Evolutionary conservation across 805 yeast species (phyloP).

Genomic region (Soucietia sequanensis): DNA sequence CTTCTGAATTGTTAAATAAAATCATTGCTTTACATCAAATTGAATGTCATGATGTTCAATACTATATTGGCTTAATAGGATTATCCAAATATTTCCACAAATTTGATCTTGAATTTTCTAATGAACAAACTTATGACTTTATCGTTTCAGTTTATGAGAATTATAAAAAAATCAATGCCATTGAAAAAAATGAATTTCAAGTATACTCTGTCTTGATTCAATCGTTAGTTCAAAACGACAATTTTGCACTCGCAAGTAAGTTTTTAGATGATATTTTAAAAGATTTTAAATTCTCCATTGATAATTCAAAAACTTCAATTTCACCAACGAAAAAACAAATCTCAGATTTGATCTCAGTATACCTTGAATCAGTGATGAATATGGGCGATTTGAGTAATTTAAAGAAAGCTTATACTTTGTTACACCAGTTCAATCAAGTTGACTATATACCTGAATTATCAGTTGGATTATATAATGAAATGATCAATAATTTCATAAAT

Average conservation of each 20-base stretch:
- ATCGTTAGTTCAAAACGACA: slow-evolving; percentile 50
- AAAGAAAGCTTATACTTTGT: slow-evolving; percentile 21
- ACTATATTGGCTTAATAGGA: slow-evolving; percentile 37
- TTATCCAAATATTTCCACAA: slow-evolving; percentile 23
- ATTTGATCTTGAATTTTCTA: slow-evolving; percentile 12
- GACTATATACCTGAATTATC: slow-evolving; percentile 36
- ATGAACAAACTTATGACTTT: slow-evolving; percentile 22
- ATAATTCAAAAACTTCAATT: slow-evolving; percentile 3
- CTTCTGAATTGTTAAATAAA: slow-evolving; percentile 12
- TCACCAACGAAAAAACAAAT: slow-evolving; percentile 24
- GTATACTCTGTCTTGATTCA: slow-evolving; percentile 54
- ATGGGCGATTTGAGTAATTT: slow-evolving; percentile 11
- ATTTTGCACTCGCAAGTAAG: slow-evolving; percentile 50
- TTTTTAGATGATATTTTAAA: slow-evolving; percentile 55
- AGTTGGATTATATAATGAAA: slow-evolving; percentile 25
- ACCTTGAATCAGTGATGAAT: slow-evolving; percentile 27
- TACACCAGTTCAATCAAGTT: slow-evolving; percentile 26
- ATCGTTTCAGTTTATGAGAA: slow-evolving; percentile 26
- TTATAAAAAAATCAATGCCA: slow-evolving; percentile 27
- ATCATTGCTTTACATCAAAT: slow-evolving; percentile 34
- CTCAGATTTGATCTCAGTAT: slow-evolving; percentile 43
- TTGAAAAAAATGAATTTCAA: slow-evolving; percentile 11
- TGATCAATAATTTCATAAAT: slow-evolving; percentile 25
- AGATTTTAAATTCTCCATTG: slow-evolving; percentile 35
- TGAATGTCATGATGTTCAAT: slow-evolving; percentile 21